Evolutionary conservation across 179 eudicot genomes (phyloP), one percentile per base, ranked within the genome.

Genomic region (Beta corolliflora): DNA sequence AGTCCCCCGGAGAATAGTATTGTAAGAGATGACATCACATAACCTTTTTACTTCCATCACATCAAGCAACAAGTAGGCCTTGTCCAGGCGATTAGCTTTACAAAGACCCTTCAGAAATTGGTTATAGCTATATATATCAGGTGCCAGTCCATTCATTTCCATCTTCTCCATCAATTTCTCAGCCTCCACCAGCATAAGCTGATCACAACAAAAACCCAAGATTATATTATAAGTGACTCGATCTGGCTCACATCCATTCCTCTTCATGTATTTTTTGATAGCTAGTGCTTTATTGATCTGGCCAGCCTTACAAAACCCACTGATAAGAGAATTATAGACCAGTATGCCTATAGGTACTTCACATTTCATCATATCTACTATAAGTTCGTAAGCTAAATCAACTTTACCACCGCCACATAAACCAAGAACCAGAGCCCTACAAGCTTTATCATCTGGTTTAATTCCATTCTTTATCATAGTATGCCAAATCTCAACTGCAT

Each of bases 31-130:
- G 76, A 91, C 92, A 69, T 94, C 97, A 76, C 90, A 88, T 87
- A 91, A 83, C 25, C 93, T 93, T 85, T 88, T 91, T 23, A 84
- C 85, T 79, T 88, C 93, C 95, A 94, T 97, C 72, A 91, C 92
- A 72, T 84, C 90, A 84, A 96, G 87, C 80, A 93, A 83, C 71
- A 81, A 77, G 84, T 93, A 91, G 21, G 98, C 99, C 87, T 89
- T 92, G 84, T 93, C 98, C 59, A 93, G 71, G 73, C 93, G 91
- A 44, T 89, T 89, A 48, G 94, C 92, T 77, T 93, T 93, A 86
- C 98, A 97, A 82, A 96, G 91, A 82, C 99, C 99, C 84, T 94
- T 96, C 55, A 96, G 83, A 80, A 96, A 89, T 86, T 91, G 93
- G 79, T 96, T 96, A 65, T 93, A 93, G 91, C 98, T 94, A 81